Evolutionary conservation across 805 yeast genomes (phyloP).

Genomic region (Ogataea pini): DNA sequence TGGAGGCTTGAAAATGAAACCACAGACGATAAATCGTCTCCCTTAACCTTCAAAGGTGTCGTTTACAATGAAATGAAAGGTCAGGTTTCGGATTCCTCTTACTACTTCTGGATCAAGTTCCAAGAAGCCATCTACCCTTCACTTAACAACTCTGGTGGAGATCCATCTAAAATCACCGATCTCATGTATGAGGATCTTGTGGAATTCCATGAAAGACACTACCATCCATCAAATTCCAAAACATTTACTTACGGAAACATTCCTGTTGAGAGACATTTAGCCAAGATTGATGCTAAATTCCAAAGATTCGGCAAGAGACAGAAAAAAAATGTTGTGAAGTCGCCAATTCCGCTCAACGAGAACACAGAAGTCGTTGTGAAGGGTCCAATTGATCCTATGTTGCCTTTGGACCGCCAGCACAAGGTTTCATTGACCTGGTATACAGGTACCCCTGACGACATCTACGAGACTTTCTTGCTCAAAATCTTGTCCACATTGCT

Average conservation of each 20-base stretch:
- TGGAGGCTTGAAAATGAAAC: slow-evolving; percentile 88
- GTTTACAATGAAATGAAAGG: slow-evolving; percentile 99
- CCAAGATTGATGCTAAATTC: slow-evolving; percentile 54
- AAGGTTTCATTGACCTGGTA: slow-evolving; percentile 89
- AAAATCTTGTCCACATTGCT: slow-evolving; percentile 69
- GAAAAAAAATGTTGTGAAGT: slow-evolving; percentile 33
- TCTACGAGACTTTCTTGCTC: slow-evolving; percentile 70
- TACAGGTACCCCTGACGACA: slow-evolving; percentile 70
- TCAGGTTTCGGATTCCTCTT: slow-evolving; percentile 85
- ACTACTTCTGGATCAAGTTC: slow-evolving; percentile 80
- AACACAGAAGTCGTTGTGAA: slow-evolving; percentile 39
- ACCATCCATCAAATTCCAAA: slow-evolving; percentile 88
- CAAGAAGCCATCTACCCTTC: slow-evolving; percentile 83
- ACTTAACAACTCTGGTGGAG: slow-evolving; percentile 91
- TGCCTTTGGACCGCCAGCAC: slow-evolving; percentile 65
- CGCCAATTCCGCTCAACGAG: slow-evolving; percentile 49
- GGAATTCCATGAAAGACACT: slow-evolving; percentile 71
- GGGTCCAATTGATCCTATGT: slow-evolving; percentile 85
- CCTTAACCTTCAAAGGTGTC: slow-evolving; percentile 85
- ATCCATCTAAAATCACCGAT: slow-evolving; percentile 77
- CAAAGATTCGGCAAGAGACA: slow-evolving; percentile 53
- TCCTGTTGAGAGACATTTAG: slow-evolving; percentile 60
- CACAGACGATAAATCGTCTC: slow-evolving; percentile 55
- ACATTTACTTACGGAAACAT: slow-evolving; percentile 88
- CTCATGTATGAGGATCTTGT: slow-evolving; percentile 73